These are phyloP conservation scores for Pichia paraexigua DNA, from an alignment of 805 yeast species.

Conservation along the genomic window DNA sequence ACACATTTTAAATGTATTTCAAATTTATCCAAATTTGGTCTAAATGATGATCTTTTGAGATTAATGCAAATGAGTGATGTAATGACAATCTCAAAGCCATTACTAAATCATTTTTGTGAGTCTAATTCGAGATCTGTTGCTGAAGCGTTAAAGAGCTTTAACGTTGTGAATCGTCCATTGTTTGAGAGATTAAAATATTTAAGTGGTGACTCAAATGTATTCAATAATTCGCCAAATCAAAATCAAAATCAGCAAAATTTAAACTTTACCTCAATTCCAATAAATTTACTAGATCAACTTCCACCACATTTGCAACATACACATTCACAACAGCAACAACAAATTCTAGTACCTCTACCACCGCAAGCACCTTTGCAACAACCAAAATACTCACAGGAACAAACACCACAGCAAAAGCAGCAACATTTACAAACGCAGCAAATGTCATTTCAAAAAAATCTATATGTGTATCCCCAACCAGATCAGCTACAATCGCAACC, in stretches of 20 bases:
- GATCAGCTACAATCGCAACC: neutral
- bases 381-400: neutral
- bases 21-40: constrained; percentile 48
- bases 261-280: neutral
- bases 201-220: neutral
- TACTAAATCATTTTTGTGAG: constrained; percentile 43
- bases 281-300: too few species aligned
- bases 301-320: neutral
- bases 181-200: constrained; percentile 7
- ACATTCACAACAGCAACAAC: neutral
- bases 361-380: neutral
- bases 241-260: neutral
- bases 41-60: constrained; percentile 59
- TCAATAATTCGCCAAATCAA: neutral
- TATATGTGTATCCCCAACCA: neutral
- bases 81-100: constrained; percentile 60
- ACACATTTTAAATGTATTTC: constrained; percentile 19
- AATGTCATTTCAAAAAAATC: neutral
- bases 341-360: neutral
- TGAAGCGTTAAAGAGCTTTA: constrained; percentile 50
- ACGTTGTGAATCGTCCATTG: constrained; percentile 18
- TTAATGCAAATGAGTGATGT: constrained; percentile 70
- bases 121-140: constrained; percentile 39
- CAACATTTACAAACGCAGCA: neutral
- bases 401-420: neutral